Percentiles rank a stretch among this genome's conserved stretches.
These are phyloP conservation scores for Pulicaria dysenterica DNA, from an alignment of 129 eudicot species.

Conservation along the genomic window DNA sequence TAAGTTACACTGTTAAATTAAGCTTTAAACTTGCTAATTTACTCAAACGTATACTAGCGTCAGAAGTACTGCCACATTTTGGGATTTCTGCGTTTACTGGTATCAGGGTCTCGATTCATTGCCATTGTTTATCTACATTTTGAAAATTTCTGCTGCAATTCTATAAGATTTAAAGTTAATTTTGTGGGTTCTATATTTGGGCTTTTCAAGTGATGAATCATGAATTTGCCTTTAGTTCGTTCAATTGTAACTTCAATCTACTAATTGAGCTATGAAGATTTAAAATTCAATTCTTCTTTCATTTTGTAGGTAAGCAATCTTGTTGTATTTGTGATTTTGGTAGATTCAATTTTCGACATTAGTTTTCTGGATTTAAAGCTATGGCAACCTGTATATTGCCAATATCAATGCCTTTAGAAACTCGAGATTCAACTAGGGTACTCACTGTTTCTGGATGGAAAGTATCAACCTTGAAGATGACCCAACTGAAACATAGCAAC, in stretches of 20 bases:
- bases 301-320: conserved; percentile 24
- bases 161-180: background rate
- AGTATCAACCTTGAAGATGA: conserved; percentile 39
- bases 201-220: background rate
- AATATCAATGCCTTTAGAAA: conserved; percentile 46
- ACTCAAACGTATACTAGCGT: conserved; percentile 1
- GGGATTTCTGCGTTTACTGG: background rate
- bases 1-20: background rate
- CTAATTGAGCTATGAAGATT: background rate
- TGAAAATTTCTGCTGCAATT: conserved; percentile 7
- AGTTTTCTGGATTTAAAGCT: conserved; percentile 20
- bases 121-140: conserved; percentile 10
- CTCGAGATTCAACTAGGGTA: conserved; percentile 45
- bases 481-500: conserved; percentile 42
- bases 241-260: conserved; percentile 4
- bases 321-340: conserved; percentile 1
- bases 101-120: conserved; percentile 8
- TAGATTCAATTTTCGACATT: background rate
- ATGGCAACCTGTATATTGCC: conserved; percentile 65
- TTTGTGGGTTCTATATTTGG: conserved; percentile 27
- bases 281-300: conserved; percentile 12
- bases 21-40: conserved; percentile 14
- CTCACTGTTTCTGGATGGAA: conserved; percentile 49
- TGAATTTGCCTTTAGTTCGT: conserved; percentile 3
- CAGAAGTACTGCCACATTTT: conserved; percentile 17